Evolutionary conservation across 768 basidiomycete species (phyloP), one percentile per base, ranked within the genome.

Genomic region (Hygrocybe coccinea): DNA sequence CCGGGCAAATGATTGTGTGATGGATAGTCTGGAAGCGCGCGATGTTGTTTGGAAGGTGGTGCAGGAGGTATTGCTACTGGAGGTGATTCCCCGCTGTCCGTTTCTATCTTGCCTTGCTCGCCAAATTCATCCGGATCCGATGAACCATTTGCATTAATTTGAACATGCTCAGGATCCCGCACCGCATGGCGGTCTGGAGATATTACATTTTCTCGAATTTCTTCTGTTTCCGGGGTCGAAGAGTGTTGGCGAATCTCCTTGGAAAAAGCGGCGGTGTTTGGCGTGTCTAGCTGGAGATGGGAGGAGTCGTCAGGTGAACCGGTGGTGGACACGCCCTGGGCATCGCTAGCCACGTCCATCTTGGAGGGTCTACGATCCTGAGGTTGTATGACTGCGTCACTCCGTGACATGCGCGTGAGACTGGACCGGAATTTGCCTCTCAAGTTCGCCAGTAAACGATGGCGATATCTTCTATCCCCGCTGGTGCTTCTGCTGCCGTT

Each of bases 401-500:
- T 41, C 4, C 10, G 36, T 37, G 36, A 41, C 39, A 3, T 3
- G 11, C 19, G 11, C 19, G 45, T 21, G 24, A 47, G 45, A 3
- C 24, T 47, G 45, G 6, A 21, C 34, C 11, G 14, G 50, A 22
- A 19, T 21, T 33, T n/a, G 34, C 35, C 50, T 12, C 7, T 11
- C 15, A 15, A 14, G 12, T 8, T 8, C 7, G 36, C 6, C 12
- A 24, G 8, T 21, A 19, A 46, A 39, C 29, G 38, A 38, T n/a
- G 5, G 55, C 56, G 59, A 52, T 59, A 36, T 59, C 56, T n/a
- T 46, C 63, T 15, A 60, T 87, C 24, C 90, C 90, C 6, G 55
- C 69, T 25, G 77, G 61, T 35, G 88, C 86, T 17, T 82, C 90
- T 54, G 82, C 85, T 10, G 89, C 89, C n/a, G 80, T 95, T 19